A percentile compares a stretch with the other conserved stretches of the same genome.
Conservation (phyloP, 2,329 filamentous ascomycete species). For the Hortaea werneckii region DNA sequence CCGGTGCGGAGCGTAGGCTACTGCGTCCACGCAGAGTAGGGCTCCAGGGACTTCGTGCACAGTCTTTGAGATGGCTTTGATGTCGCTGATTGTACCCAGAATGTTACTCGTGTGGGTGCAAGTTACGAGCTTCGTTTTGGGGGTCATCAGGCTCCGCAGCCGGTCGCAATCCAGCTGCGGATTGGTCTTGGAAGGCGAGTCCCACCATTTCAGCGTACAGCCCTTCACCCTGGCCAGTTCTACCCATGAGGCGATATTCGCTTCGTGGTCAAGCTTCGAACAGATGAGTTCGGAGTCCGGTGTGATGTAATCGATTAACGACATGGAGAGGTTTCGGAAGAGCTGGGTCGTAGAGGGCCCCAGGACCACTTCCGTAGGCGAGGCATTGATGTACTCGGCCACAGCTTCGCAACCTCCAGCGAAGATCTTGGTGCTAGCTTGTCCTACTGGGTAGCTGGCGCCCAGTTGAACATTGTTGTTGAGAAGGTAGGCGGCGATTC, state of each 20-base stretch:
- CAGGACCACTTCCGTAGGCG: conserved; percentile 57
- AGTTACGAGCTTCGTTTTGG: conserved; percentile 58
- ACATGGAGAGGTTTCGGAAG: conserved; percentile 57
- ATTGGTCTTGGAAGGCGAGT: conserved; percentile 32
- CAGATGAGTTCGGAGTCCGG: conserved; percentile 51
- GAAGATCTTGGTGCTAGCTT: conserved; percentile 51
- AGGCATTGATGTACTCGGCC: conserved; percentile 61
- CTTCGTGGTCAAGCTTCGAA: conserved; percentile 66
- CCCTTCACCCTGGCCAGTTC: conserved; percentile 52
- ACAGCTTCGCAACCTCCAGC: conserved; percentile 52
- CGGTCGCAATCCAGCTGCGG: conserved; percentile 50
- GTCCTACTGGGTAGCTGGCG: conserved; percentile 54
- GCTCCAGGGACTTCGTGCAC: conserved; percentile 46
- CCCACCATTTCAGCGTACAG: conserved; percentile 62
- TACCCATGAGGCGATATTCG: conserved; percentile 66
- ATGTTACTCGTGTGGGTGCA: conserved; percentile 68
- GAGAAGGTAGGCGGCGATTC: conserved; percentile 56
- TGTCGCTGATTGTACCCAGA: conserved; percentile 58
- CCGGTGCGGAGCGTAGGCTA: conserved; percentile 66
- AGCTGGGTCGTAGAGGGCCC: conserved; percentile 68
- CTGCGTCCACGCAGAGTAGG: conserved; percentile 63
- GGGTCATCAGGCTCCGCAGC: conserved; percentile 49
- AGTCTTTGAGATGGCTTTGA: conserved; percentile 44
- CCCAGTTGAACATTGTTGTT: conserved; percentile 67
- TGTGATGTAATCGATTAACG: conserved; percentile 47